Evolutionary conservation across 2,329 filamentous ascomycete species (phyloP).

Genomic region (Ophiocordyceps sinensis): DNA sequence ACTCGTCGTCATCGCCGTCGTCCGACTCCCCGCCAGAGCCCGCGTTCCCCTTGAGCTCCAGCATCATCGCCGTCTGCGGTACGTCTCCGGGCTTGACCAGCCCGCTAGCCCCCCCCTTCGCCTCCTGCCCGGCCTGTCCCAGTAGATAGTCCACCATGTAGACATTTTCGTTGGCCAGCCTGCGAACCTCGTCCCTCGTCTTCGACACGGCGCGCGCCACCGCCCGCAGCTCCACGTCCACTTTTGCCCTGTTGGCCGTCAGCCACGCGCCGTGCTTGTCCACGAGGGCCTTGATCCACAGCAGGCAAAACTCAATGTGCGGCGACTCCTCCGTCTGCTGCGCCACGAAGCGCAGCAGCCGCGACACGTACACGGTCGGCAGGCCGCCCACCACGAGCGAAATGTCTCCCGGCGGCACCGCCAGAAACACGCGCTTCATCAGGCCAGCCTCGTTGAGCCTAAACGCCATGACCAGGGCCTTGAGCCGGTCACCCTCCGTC

Average conservation of each 20-base stretch:
- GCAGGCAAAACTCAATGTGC: slow-evolving; percentile 85
- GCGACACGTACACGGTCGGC: slow-evolving; percentile 73
- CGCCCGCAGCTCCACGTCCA: slow-evolving; percentile 72
- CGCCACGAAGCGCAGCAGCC: slow-evolving; percentile 76
- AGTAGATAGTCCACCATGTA: slow-evolving; percentile 79
- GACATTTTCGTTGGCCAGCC: slow-evolving; percentile 73
- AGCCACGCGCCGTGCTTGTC: slow-evolving; percentile 76
- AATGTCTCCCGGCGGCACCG: slow-evolving; percentile 62
- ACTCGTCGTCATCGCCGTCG: slow-evolving; percentile 24
- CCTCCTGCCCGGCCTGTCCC: slow-evolving; percentile 27
- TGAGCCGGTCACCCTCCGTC: slow-evolving; percentile 65
- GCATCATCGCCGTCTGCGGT: slow-evolving; percentile 9
- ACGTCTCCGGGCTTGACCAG: slow-evolving; percentile 1
- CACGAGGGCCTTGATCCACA: slow-evolving; percentile 78
- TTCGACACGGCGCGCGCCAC: slow-evolving; percentile 67
- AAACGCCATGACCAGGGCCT: slow-evolving; percentile 93
- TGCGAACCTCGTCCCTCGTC: slow-evolving; percentile 70
- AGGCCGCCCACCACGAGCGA: slow-evolving; percentile 63
- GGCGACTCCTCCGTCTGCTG: slow-evolving; percentile 79
- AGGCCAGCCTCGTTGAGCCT: slow-evolving; percentile 77
- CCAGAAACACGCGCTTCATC: slow-evolving; percentile 74
- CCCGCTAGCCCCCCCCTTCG: slow-evolving; percentile 9
- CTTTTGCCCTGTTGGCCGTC: slow-evolving; percentile 62
- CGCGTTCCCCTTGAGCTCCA: slow-evolving; percentile 17
- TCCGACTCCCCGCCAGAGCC: slow-evolving; percentile 17